These are phyloP conservation scores for Pyrrhoderma lamaoense DNA, from an alignment of 1,284 basidiomycete genomes.

Conservation along the genomic window DNA sequence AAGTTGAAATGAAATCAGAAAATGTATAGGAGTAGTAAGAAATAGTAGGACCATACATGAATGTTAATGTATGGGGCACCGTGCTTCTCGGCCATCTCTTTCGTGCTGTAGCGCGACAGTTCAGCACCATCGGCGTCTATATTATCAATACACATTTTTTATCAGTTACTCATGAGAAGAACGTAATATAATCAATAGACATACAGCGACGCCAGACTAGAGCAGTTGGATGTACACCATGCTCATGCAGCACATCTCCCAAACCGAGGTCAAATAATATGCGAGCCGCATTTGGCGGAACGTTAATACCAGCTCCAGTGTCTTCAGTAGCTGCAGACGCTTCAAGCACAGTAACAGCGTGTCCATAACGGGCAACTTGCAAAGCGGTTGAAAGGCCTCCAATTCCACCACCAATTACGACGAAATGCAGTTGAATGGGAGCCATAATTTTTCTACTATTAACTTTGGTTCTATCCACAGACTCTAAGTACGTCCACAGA, in stretches of 20 bases:
- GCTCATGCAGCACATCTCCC: conserved; percentile 32
- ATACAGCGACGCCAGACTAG: conserved; percentile 34
- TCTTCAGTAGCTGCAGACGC: conserved; percentile 30
- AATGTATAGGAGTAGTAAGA: too few relatives aligned
- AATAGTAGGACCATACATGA: conserved; percentile 23
- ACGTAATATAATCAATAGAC: neutral
- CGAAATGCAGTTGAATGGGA: conserved; percentile 29
- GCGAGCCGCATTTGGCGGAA: conserved; percentile 40
- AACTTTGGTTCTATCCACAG: too few relatives aligned
- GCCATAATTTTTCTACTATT: too few relatives aligned
- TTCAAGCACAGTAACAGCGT: conserved; percentile 40
- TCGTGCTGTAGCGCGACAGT: conserved; percentile 34
- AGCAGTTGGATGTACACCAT: conserved; percentile 35
- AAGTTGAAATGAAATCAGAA: too few relatives aligned
- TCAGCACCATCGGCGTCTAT: conserved; percentile 34
- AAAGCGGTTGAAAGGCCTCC: conserved; percentile 43
- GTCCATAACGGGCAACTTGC: conserved; percentile 38
- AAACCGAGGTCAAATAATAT: conserved; percentile 47
- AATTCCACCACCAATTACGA: conserved; percentile 45
- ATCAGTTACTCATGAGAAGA: conserved; percentile 25
- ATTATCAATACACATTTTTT: too few relatives aligned
- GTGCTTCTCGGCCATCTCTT: conserved; percentile 33
- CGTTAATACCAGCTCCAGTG: conserved; percentile 42
- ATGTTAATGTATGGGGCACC: conserved; percentile 48
- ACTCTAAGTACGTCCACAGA: too few relatives aligned